Evolutionary conservation across 148 eudicot genomes (phyloP).

Genomic region (Rheum nobile): DNA sequence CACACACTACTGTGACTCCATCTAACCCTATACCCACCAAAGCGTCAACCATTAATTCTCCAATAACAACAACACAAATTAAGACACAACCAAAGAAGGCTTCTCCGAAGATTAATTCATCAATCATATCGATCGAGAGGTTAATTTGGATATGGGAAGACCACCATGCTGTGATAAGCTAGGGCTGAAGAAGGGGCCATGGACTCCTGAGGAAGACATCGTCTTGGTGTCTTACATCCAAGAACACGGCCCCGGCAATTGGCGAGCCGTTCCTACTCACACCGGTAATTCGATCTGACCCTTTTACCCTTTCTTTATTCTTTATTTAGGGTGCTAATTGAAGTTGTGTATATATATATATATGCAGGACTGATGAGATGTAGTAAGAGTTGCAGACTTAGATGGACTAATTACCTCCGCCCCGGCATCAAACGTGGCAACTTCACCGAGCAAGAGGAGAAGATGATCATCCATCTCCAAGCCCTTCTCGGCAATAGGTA

Average conservation of each 20-base stretch:
- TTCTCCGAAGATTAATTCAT: too few relatives aligned
- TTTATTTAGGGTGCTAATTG: slow-evolving; percentile 12
- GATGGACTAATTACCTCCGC: slow-evolving; percentile 92
- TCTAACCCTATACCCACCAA: not conserved
- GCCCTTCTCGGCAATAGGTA: slow-evolving; percentile 87
- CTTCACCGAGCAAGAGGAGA: slow-evolving; percentile 73
- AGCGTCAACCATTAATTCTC: not conserved
- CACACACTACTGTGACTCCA: not conserved
- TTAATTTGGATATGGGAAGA: slow-evolving; percentile 76
- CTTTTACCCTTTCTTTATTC: not conserved
- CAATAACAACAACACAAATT: not conserved
- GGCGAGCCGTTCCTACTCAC: slow-evolving; percentile 85
- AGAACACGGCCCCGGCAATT: slow-evolving; percentile 83
- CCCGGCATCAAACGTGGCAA: slow-evolving; percentile 85
- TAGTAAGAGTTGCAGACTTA: slow-evolving; percentile 81
- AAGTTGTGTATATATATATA: slow-evolving; percentile 26
- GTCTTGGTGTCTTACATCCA: slow-evolving; percentile 78
- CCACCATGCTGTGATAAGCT: slow-evolving; percentile 81
- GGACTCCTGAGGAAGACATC: slow-evolving; percentile 95
- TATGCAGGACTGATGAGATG: slow-evolving; percentile 63
- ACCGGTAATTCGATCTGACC: slow-evolving; percentile 30
- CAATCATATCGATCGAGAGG: too few relatives aligned
- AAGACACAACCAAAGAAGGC: too few relatives aligned
- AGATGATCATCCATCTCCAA: slow-evolving; percentile 88
- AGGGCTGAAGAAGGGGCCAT: slow-evolving; percentile 89